Evolutionary conservation across 139 green algal species (phyloP), one percentile per base, ranked within the genome.

Genomic region (Closterium sp.): DNA sequence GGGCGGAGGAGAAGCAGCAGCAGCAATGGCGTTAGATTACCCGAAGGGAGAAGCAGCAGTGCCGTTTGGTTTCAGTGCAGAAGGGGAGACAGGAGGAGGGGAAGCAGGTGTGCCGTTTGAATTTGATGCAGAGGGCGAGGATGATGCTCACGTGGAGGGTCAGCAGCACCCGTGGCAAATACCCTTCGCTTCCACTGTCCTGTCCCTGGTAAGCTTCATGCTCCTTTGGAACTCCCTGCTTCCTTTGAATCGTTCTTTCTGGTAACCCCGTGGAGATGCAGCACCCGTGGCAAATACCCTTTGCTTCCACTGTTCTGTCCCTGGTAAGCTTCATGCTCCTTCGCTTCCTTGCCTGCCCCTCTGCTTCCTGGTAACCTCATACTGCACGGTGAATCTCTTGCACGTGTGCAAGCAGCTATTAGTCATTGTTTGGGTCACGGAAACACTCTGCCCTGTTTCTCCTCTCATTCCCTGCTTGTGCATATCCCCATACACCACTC

Each of bases 121-220:
- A 4, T 79, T 79, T 24, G 17, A 79, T 22, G 62, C 17, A 79
- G 62, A 79, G 62, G 62, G 17, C 1, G 62, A 79, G 62, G 88
- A 24, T 9, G 22, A 3, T 86, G 28, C 88, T 31, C 88, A 62
- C 10, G 30, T 9, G 9, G 88, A 90, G 29, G 1, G 9, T 0
- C 28, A 86, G 29, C 88, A 90, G 29, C 88, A 90, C 11, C 28
- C 88, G 27, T 90, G 88, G 88, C 86, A 89, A 0, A 31, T 90
- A 31, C 88, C 88, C 0, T 90, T 90, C 28, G 88, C 88, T 22
- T 90, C 88, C n/a, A 62, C 88, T 17, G 27, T 90, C 30, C 19
- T 29, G 29, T 86, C 62, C 28, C 29, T 90, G 62, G 88, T 90
- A 90, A 90, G 0, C 0, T 50, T 50, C 38, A 9, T 50, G 13